Evolutionary conservation across 1,139 yeast genomes (phyloP), one percentile per base, ranked within the genome.

Genomic region (Sugiyamaella novakii): DNA sequence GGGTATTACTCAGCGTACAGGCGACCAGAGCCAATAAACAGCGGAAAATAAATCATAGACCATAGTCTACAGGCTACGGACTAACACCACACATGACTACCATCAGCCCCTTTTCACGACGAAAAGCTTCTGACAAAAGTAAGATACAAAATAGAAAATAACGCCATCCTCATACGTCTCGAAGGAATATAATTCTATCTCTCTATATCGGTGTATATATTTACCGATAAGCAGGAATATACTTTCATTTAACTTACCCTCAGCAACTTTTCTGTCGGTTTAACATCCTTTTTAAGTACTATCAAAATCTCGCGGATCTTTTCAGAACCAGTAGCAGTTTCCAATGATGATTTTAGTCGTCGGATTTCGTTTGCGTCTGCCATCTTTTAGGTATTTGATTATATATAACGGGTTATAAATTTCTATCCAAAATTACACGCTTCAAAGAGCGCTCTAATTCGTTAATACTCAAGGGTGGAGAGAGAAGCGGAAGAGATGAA

Each of bases 221-320:
- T n/a, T n/a, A n/a, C n/a, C n/a, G n/a, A n/a, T n/a, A n/a, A n/a
- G n/a, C n/a, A n/a, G n/a, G n/a, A n/a, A n/a, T n/a, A n/a, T n/a
- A n/a, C n/a, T n/a, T n/a, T n/a, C n/a, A n/a, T n/a, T n/a, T n/a
- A 2, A 65, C 72, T 28, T 54, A 69, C 85, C 63, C 96, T 76
- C 47, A 92, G 74, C 36, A 91, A 75, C 64, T 83, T 80, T 65
- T 92, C 98, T 1, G 95, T 83, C 8, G 98, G 96, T 58, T 76
- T 74, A 45, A 89, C 88, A 10, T 87, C 88, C 54, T 77, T 81
- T 59, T 84, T 82, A 52, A 92, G 73, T 35, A 79, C 76, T 41
- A 76, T 78, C 59, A 92, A 72, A 38, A 91, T 78, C 62, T 82
- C 84, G 52, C 86, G 64, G 34, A 87, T 79, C 8, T 84, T 78